These are phyloP conservation scores for Cicer chorassanicum DNA, from an alignment of 306 rosid genomes.

Conservation along the genomic window DNA sequence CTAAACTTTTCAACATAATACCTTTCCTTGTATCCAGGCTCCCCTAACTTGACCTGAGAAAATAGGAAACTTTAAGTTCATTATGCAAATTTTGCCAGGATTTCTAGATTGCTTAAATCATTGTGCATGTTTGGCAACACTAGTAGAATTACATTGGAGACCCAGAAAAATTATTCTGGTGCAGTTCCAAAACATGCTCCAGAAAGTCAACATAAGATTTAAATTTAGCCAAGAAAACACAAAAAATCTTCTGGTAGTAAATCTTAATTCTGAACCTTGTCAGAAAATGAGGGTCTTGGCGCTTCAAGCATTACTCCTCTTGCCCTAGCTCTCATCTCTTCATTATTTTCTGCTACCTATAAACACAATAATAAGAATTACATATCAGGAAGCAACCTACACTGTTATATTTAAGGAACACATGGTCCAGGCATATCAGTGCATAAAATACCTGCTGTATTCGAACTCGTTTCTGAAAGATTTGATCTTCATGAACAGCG, in stretches of 20 bases:
- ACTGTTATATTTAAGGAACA: slow-evolving; percentile 22
- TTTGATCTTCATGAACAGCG: slow-evolving; percentile 83
- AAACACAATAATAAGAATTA: slow-evolving; percentile 39
- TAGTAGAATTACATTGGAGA: slow-evolving; percentile 30
- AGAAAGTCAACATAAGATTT: slow-evolving; percentile 12
- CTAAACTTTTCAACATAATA: slow-evolving; percentile 88
- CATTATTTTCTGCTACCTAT: slow-evolving; percentile 81
- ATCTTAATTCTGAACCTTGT: slow-evolving; percentile 65
- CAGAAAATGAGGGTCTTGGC: slow-evolving; percentile 57
- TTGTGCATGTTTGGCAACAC: slow-evolving; percentile 34
- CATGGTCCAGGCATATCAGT: slow-evolving; percentile 34
- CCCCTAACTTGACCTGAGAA: slow-evolving; percentile 87
- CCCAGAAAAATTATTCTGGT: slow-evolving; percentile 2
- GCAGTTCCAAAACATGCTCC: slow-evolving; percentile 17
- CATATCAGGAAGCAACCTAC: slow-evolving; percentile 31
- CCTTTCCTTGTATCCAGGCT: slow-evolving; percentile 95
- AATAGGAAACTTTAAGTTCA: slow-evolving; percentile 28
- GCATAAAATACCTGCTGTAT: slow-evolving; percentile 74
- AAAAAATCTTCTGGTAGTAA: slow-evolving; percentile 13
- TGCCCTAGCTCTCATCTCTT: slow-evolving; percentile 72
- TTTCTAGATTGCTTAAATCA: slow-evolving; percentile 22
- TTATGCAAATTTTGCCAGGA: slow-evolving; percentile 14
- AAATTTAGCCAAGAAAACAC: slow-evolving; percentile 26
- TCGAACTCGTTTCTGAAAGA: slow-evolving; percentile 89
- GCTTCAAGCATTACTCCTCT: slow-evolving; percentile 69